Conservation (phyloP, 83 land plant species). For the Thuja plicata region DNA sequence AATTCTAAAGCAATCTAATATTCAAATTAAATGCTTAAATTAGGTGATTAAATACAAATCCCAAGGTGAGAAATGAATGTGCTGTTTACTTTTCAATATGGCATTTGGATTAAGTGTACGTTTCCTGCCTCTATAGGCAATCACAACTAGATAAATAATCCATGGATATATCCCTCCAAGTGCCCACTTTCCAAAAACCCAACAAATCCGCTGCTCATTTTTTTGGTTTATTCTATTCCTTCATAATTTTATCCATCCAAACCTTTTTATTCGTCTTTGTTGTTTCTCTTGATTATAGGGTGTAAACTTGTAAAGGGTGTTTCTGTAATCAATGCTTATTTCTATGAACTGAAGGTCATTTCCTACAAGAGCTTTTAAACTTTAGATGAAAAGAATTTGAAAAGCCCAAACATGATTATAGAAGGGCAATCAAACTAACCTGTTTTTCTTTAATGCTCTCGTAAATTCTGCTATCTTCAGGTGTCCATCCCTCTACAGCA, state of each 20-base stretch:
- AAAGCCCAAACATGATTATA: neutral
- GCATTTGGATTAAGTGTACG: neutral
- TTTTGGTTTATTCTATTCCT: neutral
- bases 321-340: neutral
- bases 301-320: neutral
- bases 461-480: slow-evolving; percentile 62
- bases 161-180: neutral
- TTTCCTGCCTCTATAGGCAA: neutral
- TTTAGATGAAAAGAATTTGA: neutral
- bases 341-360: neutral
- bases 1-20: neutral
- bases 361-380: neutral
- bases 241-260: neutral
- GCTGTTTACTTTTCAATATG: neutral
- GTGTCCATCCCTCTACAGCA: slow-evolving; percentile 97
- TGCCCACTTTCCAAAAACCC: neutral
- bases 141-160: neutral
- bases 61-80: neutral
- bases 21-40: neutral
- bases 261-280: neutral
- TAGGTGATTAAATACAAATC: neutral
- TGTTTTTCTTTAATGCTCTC: slow-evolving; percentile 52
- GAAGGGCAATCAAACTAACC: slow-evolving; percentile 21
- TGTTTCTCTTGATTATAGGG: neutral
- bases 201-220: neutral